Evolutionary conservation across 78 protist species (phyloP).

Genomic region (Chrysochromulina parva): DNA sequence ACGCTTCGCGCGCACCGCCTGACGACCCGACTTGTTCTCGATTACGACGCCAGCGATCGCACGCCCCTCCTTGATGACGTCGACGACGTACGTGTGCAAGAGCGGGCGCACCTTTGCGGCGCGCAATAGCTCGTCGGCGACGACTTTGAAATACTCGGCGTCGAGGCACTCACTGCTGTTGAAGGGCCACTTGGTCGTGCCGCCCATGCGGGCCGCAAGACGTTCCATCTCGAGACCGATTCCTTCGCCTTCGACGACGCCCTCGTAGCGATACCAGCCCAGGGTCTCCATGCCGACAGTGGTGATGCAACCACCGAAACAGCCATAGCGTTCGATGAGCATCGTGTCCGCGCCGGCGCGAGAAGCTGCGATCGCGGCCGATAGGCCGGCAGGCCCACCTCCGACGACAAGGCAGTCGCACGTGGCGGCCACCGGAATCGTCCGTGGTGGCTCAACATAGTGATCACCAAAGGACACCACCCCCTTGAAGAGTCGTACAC

Average conservation of each 20-base stretch:
- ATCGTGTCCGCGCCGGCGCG: no score
- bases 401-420: no score
- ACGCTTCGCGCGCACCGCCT: no score
- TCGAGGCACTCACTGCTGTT: not conserved
- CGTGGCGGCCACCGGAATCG: no score
- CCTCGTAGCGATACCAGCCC: conserved; percentile 21
- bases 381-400: no score
- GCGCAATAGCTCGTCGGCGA: not conserved
- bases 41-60: not conserved
- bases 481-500: no score
- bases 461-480: no score
- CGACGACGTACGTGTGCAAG: not conserved
- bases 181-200: not conserved
- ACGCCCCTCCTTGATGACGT: no score
- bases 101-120: not conserved
- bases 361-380: no score
- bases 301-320: not conserved
- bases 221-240: not conserved
- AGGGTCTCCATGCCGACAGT: conserved; percentile 11
- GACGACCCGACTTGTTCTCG: not conserved
- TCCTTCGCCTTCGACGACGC: not conserved
- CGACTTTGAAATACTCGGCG: not conserved
- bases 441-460: no score
- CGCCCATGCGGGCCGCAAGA: not conserved
- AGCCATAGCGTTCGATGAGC: not conserved